Base-by-base conservation (phyloP, 1,139 yeast species). In the Geotrichum fermentans region DNA sequence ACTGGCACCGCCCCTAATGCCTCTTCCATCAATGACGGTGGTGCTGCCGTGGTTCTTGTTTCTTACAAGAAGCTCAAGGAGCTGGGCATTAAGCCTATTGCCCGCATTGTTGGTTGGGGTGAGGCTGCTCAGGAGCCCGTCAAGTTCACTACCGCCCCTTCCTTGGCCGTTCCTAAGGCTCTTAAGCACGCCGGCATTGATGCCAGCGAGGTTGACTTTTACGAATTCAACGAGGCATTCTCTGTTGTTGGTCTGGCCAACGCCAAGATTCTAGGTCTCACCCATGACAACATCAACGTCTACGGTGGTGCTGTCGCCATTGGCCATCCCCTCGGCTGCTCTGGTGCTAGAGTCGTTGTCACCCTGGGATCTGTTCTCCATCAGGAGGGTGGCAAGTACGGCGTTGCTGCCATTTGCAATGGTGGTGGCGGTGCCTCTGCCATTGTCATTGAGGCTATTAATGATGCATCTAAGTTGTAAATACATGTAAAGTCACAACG, bases 401-500 rank as follows among this genome's bases (percentile, higher is more conserved):
- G 98, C 68, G 88, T 80, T 58, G 96, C 96, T 61, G 96, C 87
- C 68, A 83, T 92, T 67, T 92, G 97, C 77, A 92, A 92, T 70
- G 97, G 98, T 74, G 98, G 98, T 64, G 98, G 98, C 67, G 97
- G 97, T 67, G 97, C 97, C 51, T 83, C 95, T 52, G 81, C 95
- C 33, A 70, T 87, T 58, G 84, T 87, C 55, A 75, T 87, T 58
- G 90, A 85, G 62, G 57, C 60, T 34, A 56, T 56, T 21, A 14
- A 16, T 7, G 39, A 21, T 36, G n/a, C 30, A 6, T 24, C 51
- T n/a, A 51, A 47, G 45, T 40, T 49, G 29, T 49, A 49, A 39
- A 36, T 30, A n/a, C n/a, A n/a, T n/a, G n/a, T n/a, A n/a, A n/a
- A n/a, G n/a, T n/a, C n/a, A n/a, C n/a, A n/a, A n/a, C 28, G 32